Percentiles rank a stretch among this genome's conserved stretches.
These are phyloP conservation scores for Sambucus nigra DNA, from an alignment of 129 eudicot species.

Conservation along the genomic window DNA sequence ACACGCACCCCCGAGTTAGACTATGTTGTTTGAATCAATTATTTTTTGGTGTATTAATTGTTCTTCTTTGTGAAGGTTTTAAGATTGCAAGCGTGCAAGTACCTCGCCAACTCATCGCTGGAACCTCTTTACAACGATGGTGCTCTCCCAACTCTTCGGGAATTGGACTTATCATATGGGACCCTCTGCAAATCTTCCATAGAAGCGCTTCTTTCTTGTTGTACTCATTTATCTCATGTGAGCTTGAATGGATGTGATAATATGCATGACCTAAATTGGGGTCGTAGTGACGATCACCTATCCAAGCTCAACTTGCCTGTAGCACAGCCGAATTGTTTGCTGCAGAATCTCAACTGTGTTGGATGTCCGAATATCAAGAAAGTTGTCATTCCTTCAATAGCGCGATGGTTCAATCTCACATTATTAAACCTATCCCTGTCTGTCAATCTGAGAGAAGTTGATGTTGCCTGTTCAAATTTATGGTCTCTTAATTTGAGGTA, in stretches of 20 bases:
- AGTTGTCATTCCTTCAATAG: slow-evolving; percentile 56
- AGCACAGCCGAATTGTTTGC: slow-evolving; percentile 42
- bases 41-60: neutral
- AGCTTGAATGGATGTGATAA: slow-evolving; percentile 90
- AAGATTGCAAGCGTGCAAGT: slow-evolving; percentile 97
- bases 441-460: slow-evolving; percentile 70
- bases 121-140: slow-evolving; percentile 73
- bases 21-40: too few relatives aligned
- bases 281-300: slow-evolving; percentile 24
- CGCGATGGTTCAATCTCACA: slow-evolving; percentile 48
- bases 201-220: slow-evolving; percentile 76
- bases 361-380: slow-evolving; percentile 84
- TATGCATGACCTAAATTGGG: slow-evolving; percentile 90
- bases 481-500: slow-evolving; percentile 89
- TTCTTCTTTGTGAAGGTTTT: slow-evolving; percentile 37
- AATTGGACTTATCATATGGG: slow-evolving; percentile 87
- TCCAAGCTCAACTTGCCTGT: too few relatives aligned
- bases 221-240: slow-evolving; percentile 81
- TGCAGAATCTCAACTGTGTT: slow-evolving; percentile 83
- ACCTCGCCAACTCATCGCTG: slow-evolving; percentile 66
- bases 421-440: slow-evolving; percentile 81
- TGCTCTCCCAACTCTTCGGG: slow-evolving; percentile 77
- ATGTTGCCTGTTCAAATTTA: slow-evolving; percentile 59
- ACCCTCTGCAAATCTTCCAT: slow-evolving; percentile 81
- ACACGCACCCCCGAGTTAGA: too few relatives aligned